A percentile compares a stretch with the other conserved stretches of the same genome.
Evolutionary conservation across 805 yeast genomes (phyloP).

Genomic region (Kluyveromyces dobzhanskii): DNA sequence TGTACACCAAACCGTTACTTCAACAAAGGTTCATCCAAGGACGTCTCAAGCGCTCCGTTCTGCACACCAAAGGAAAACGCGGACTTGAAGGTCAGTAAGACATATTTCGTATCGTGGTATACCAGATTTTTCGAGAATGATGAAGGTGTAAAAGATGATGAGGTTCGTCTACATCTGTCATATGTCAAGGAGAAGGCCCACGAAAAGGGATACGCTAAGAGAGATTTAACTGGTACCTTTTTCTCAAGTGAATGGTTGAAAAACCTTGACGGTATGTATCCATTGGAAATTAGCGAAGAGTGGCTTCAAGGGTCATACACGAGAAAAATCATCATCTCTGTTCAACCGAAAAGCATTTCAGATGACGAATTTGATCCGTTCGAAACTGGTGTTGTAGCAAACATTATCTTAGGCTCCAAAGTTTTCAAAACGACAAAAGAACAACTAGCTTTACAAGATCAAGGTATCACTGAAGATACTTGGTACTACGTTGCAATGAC

Average conservation of each 20-base stretch:
- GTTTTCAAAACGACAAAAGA: constrained; percentile 38
- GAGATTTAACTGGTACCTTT: constrained; percentile 40
- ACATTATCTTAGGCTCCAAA: constrained; percentile 32
- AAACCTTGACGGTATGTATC: constrained; percentile 51
- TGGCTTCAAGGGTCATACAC: constrained; percentile 54
- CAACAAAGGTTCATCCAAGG: constrained; percentile 53
- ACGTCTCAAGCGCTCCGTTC: constrained; percentile 61
- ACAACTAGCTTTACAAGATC: constrained; percentile 35
- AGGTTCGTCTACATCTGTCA: constrained; percentile 60
- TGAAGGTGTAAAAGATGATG: constrained; percentile 35
- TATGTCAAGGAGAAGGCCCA: constrained; percentile 47
- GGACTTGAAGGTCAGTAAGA: constrained; percentile 47
- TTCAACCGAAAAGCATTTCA: constrained; percentile 61
- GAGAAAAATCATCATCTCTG: constrained; percentile 52
- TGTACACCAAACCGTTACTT: constrained; percentile 75
- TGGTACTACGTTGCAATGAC: constrained; percentile 57
- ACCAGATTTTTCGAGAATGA: constrained; percentile 45
- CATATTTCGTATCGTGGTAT: constrained; percentile 79
- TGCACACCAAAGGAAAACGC: constrained; percentile 68
- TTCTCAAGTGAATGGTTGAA: constrained; percentile 66
- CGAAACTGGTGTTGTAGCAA: constrained; percentile 45
- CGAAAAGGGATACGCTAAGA: constrained; percentile 51
- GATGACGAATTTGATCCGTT: constrained; percentile 60
- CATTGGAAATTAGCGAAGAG: constrained; percentile 50
- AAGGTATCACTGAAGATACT: constrained; percentile 37